phyloP scores from a whole-genome alignment of 768 basidiomycete genomes.

The Baorangia bicolor region DNA sequence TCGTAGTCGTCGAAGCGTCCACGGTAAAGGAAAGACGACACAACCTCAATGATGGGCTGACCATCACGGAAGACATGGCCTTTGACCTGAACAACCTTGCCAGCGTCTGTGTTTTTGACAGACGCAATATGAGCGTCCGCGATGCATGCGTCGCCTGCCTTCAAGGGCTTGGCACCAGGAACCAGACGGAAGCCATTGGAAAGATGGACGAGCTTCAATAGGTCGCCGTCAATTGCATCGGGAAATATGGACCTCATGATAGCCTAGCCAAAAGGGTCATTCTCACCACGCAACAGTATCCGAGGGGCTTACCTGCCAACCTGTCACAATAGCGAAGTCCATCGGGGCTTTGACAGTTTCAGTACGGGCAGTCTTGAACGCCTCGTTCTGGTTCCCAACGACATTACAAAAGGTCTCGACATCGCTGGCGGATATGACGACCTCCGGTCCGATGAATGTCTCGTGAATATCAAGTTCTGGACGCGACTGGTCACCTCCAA shows the following conservation, averaged over 20 bases:
- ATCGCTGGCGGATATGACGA: slow-evolving; percentile 70
- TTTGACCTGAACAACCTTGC: slow-evolving; percentile 91
- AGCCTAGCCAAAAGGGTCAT: slow-evolving; percentile 53
- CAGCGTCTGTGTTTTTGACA: slow-evolving; percentile 85
- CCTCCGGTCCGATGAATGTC: slow-evolving; percentile 84
- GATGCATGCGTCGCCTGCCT: slow-evolving; percentile 86
- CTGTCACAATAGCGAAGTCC: slow-evolving; percentile 98
- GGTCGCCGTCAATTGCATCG: slow-evolving; percentile 83
- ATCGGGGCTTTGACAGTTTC: slow-evolving; percentile 82
- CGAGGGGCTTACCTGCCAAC: slow-evolving; percentile 81
- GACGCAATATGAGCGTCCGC: slow-evolving; percentile 88
- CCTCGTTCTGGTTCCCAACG: slow-evolving; percentile 89
- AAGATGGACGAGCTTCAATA: slow-evolving; percentile 94
- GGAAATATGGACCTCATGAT: slow-evolving; percentile 99
- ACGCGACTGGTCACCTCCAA: slow-evolving; percentile 78
- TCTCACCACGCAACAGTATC: not conserved
- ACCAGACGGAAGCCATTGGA: slow-evolving; percentile 95
- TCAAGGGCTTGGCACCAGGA: slow-evolving; percentile 70
- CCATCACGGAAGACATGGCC: slow-evolving; percentile 77
- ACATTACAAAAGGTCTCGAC: slow-evolving; percentile 91
- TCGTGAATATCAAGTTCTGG: slow-evolving; percentile 79
- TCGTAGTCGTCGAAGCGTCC: slow-evolving; percentile 91
- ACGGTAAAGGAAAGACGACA: slow-evolving; percentile 95
- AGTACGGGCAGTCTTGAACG: slow-evolving; percentile 78
- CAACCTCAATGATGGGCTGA: slow-evolving; percentile 86